A percentile compares a stretch with the other conserved stretches of the same genome.
phyloP scores from a whole-genome alignment of 2,329 filamentous ascomycete species.

The Trichoderma aggressivum region DNA sequence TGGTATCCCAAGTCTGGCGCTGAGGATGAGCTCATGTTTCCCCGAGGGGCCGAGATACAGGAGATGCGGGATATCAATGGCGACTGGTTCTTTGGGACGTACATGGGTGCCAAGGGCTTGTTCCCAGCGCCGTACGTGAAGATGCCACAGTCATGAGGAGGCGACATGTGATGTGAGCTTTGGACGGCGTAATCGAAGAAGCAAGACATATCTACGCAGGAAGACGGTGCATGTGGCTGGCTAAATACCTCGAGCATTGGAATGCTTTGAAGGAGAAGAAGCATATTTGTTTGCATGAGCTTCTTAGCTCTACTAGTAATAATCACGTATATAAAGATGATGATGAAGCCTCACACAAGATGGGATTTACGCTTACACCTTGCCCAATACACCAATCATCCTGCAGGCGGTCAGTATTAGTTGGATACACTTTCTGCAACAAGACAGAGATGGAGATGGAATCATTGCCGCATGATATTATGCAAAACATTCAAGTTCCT shows the following conservation, averaged over 20 bases:
- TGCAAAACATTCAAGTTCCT: not conserved
- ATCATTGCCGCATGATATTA: not conserved
- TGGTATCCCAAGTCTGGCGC: slow-evolving; percentile 68
- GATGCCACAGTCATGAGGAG: slow-evolving; percentile 28
- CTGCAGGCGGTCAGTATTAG: not conserved
- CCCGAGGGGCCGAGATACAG: slow-evolving; percentile 73
- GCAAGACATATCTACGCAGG: not conserved
- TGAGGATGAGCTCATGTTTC: slow-evolving; percentile 78
- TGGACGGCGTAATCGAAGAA: not conserved
- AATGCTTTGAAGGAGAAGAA: not conserved
- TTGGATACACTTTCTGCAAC: not conserved
- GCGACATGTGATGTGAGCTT: not conserved
- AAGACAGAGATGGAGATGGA: not conserved
- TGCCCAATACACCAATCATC: not conserved
- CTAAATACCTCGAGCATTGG: not conserved
- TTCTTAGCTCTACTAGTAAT: not conserved
- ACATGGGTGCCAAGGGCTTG: slow-evolving; percentile 74
- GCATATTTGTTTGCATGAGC: not conserved
- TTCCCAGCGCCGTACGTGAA: slow-evolving; percentile 78
- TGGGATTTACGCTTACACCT: not conserved
- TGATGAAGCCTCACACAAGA: not conserved
- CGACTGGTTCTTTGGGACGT: slow-evolving; percentile 86
- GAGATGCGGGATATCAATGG: slow-evolving; percentile 86
- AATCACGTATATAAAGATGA: not conserved
- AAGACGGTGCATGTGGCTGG: not conserved